A percentile compares a stretch with the other conserved stretches of the same genome.
Evolutionary conservation across 352 stramenopile genomes (phyloP).

Genomic region (Phytophthora kernoviae): DNA sequence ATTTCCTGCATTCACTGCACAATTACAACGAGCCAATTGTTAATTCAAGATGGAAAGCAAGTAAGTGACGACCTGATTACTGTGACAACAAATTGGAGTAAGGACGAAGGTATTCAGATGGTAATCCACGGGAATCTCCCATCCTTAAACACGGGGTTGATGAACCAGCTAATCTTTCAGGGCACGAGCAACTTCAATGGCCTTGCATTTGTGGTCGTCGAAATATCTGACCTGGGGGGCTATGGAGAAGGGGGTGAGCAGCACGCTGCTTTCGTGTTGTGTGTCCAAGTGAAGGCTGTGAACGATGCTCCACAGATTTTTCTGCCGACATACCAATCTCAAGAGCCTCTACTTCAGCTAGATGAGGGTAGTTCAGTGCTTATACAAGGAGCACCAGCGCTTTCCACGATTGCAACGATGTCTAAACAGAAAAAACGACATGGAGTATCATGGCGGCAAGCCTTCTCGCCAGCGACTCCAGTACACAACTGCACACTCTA

Average conservation of each 20-base stretch:
- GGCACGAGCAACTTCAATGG: constrained; percentile 36
- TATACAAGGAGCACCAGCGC: constrained; percentile 39
- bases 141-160: constrained; percentile 41
- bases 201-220: constrained; percentile 42
- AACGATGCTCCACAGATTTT: constrained; percentile 49
- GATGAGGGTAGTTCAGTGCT: constrained; percentile 45
- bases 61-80: constrained; percentile 20
- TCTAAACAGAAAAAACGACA: neutral
- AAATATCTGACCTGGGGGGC: constrained; percentile 47
- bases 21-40: constrained; percentile 18
- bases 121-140: constrained; percentile 30
- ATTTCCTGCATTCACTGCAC: constrained; percentile 47
- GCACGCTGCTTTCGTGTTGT: constrained; percentile 38
- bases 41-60: constrained; percentile 2
- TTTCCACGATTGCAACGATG: neutral
- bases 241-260: constrained; percentile 29
- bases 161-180: constrained; percentile 46
- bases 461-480: constrained; percentile 28
- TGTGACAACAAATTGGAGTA: constrained; percentile 13
- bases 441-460: constrained; percentile 40
- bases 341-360: constrained; percentile 40
- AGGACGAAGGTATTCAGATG: constrained; percentile 18
- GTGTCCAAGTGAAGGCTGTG: constrained; percentile 38
- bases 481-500: constrained; percentile 23
- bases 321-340: constrained; percentile 42